Evolutionary conservation across 208 protist species (phyloP).

Genomic region (Acanthamoeba triangularis): DNA sequence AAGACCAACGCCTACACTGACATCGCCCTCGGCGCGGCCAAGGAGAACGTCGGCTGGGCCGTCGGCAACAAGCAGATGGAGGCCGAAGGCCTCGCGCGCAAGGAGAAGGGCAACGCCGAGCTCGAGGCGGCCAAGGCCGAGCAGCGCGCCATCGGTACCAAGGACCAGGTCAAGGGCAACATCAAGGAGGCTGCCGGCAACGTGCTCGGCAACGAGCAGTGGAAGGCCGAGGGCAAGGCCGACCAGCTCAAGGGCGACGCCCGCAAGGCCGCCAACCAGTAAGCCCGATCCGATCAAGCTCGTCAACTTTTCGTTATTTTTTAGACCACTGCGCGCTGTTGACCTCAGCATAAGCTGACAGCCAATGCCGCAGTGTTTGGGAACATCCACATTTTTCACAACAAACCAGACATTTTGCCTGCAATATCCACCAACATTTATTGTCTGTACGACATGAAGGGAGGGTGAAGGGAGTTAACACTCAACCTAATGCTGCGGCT

Average conservation of each 20-base stretch:
- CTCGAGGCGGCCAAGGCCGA: slow-evolving; percentile 20
- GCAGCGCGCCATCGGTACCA: neutral
- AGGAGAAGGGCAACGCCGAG: slow-evolving; percentile 56
- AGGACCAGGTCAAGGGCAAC: neutral
- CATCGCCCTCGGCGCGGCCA: neutral
- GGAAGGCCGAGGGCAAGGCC: neutral
- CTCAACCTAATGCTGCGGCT: too few species aligned
- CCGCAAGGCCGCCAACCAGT: neutral
- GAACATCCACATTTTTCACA: too few species aligned
- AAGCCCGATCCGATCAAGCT: neutral
- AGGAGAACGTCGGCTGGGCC: slow-evolving; percentile 19
- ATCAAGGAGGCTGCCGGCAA: slow-evolving; percentile 37
- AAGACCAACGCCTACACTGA: slow-evolving; percentile 2
- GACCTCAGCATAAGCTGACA: too few species aligned
- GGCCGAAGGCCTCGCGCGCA: slow-evolving; percentile 13
- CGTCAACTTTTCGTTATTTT: too few species aligned
- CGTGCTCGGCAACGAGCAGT: slow-evolving; percentile 24
- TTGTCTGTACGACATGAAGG: too few species aligned
- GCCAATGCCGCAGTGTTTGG: too few species aligned
- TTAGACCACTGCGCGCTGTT: too few species aligned
- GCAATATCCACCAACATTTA: too few species aligned
- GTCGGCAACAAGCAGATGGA: slow-evolving; percentile 35
- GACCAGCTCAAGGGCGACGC: slow-evolving; percentile 21
- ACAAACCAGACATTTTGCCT: too few species aligned
- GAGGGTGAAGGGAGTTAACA: too few species aligned